These are phyloP conservation scores for Bretziella fagacearum DNA, from an alignment of 2,329 filamentous ascomycete species.

Conservation along the genomic window DNA sequence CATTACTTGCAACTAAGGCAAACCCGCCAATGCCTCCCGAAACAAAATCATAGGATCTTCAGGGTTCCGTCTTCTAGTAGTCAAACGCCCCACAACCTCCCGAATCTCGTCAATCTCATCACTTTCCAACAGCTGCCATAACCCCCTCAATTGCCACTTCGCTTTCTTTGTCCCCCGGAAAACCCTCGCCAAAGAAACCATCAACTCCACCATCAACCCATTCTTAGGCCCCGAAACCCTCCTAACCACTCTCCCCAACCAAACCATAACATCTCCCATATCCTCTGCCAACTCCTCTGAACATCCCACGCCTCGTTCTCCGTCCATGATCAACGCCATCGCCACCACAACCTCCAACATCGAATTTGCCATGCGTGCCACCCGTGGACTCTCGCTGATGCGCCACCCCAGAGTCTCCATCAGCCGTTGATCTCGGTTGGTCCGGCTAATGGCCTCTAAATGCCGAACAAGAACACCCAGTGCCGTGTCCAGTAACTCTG, in stretches of 20 bases:
- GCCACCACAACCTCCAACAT: constrained; percentile 15
- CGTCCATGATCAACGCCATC: constrained; percentile 20
- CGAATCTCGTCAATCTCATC: constrained; percentile 13
- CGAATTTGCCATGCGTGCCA: constrained; percentile 1
- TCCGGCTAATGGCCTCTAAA: constrained; percentile 4
- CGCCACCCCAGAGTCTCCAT: neutral
- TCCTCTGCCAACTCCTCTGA: constrained; percentile 17
- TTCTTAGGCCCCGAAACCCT: constrained; percentile 11
- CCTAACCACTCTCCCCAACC: constrained; percentile 17
- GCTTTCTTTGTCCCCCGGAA: constrained; percentile 15
- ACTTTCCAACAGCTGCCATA: constrained; percentile 18
- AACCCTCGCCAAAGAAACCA: constrained; percentile 18
- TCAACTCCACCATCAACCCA: constrained; percentile 15
- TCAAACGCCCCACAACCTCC: constrained; percentile 4
- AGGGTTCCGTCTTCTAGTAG: neutral
- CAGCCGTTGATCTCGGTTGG: neutral
- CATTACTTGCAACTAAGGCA: too few relatives aligned
- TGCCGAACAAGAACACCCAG: constrained; percentile 3
- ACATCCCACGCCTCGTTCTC: constrained; percentile 19
- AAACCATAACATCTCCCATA: constrained; percentile 18
- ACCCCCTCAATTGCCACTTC: constrained; percentile 14
- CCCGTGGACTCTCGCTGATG: neutral
- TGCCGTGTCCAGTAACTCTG: neutral
- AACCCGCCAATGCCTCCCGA: neutral
- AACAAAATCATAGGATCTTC: constrained; percentile 3